Conservation (phyloP, 768 basidiomycete genomes). For the Mycena latifolia region DNA sequence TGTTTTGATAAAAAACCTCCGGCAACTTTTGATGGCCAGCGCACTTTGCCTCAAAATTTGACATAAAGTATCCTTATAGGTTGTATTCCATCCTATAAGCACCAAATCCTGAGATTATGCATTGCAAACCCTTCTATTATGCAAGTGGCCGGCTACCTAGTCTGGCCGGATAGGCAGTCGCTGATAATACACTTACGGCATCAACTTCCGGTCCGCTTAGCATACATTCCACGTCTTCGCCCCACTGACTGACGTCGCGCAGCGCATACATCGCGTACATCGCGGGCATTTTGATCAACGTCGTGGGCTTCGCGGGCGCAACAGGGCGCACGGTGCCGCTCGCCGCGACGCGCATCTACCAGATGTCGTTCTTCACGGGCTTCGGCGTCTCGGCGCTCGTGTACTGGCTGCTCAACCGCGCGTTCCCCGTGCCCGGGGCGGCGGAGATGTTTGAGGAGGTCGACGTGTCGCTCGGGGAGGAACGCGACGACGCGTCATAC, state of each 20-base stretch:
- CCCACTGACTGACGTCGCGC: conserved; percentile 11
- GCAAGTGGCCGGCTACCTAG: no score
- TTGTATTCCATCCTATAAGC: no score
- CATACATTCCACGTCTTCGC: no score
- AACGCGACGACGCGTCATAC: conserved; percentile 17
- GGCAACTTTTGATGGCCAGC: no score
- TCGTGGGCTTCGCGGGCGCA: conserved; percentile 84
- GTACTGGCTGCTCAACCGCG: conserved; percentile 54
- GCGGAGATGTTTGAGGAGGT: conserved; percentile 64
- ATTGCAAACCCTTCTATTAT: no score
- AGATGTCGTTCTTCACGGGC: conserved; percentile 89
- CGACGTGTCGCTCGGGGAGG: conserved; percentile 58
- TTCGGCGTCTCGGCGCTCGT: conserved; percentile 76
- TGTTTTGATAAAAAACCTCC: no score
- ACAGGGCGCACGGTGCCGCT: conserved; percentile 74
- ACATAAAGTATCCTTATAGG: no score
- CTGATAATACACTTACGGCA: conserved; percentile 76
- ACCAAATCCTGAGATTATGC: no score
- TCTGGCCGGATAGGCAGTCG: no score
- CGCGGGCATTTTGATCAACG: conserved; percentile 85
- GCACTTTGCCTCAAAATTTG: no score
- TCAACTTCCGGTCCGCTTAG: conserved; percentile 81
- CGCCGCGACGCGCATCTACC: conserved; percentile 78
- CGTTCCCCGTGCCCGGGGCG: conserved; percentile 30
- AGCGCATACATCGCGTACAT: conserved; percentile 78